Evolutionary conservation across 1,284 basidiomycete genomes (phyloP).

Genomic region (Trichosporon ovoides): DNA sequence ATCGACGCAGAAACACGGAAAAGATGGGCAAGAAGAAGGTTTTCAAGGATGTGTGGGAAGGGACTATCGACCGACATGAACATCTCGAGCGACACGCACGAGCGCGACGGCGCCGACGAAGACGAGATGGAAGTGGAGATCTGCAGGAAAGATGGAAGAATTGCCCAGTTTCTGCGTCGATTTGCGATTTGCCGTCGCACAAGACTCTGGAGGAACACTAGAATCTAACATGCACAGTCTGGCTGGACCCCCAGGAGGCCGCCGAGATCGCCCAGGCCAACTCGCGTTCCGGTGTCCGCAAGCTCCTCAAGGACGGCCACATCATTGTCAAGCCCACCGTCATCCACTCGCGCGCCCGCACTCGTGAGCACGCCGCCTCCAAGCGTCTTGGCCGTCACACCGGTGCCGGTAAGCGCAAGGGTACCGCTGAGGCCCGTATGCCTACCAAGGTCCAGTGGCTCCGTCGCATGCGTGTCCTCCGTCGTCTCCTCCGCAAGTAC

Average conservation of each 20-base stretch:
- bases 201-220: background rate
- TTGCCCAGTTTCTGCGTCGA: background rate
- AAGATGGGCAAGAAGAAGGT: background rate
- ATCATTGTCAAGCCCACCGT: slow-evolving; percentile 94
- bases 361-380: slow-evolving; percentile 83
- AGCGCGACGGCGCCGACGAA: background rate
- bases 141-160: background rate
- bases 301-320: slow-evolving; percentile 94
- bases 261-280: slow-evolving; percentile 98
- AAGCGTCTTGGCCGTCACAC: slow-evolving; percentile 99
- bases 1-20: background rate
- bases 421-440: slow-evolving; percentile 97
- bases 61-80: background rate
- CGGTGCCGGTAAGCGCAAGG: slow-evolving; percentile 96
- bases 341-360: slow-evolving; percentile 94
- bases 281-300: slow-evolving; percentile 95
- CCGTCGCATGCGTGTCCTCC: slow-evolving; percentile 93
- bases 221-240: slow-evolving; percentile 54
- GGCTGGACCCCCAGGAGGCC: slow-evolving; percentile 97
- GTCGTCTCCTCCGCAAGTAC: slow-evolving; percentile 95
- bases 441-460: slow-evolving; percentile 98
- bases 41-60: background rate
- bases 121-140: background rate
- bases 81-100: background rate
- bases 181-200: background rate